Base-by-base conservation (phyloP, 495 filamentous ascomycete genomes). In the Penicillium manginii region DNA sequence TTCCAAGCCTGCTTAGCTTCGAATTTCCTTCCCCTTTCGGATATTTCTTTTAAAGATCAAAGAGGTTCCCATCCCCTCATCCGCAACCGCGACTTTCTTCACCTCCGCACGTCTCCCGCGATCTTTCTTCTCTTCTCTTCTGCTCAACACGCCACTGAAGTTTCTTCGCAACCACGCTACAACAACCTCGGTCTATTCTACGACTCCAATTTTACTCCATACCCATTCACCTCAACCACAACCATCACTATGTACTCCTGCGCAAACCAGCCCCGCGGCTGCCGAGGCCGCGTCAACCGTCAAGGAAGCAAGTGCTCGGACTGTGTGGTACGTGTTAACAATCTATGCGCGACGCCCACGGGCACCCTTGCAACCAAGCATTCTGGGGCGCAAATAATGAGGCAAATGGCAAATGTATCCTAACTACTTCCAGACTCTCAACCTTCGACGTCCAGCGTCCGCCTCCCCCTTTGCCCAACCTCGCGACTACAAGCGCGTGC, bases 241-340 rank as follows among this genome's bases (percentile, higher is more conserved):
- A 37, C 51, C 37, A 53, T 21, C 42, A 54, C 26, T 64, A 80
- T 81, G 78, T 81, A 73, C 68, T 81, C 78, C 12, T 81, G 78
- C 71, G 73, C 75, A 52, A 81, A 81, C 60, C 79, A 81, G 52
- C 77, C 77, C 52, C 78, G 78, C 35, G 78, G 78, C 21, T 81
- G 78, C 65, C 78, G 78, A 59, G 78, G 78, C 57, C 78, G 78
- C 42, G 74, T 70, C 58, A 80, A 79, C 61, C 66, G 67, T 40
- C 54, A 69, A 52, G 77, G 77, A 35, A 71, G 71, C 21, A 79
- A 79, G 61, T 81, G 78, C 67, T 62, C 67, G 15, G 78, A 81
- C 64, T 81, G 78, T 55, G 69, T 74, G 45, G 78, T 81, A 78
- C 58, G 78, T 77, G 29, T 57, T 50, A 23, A n/a, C n/a, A n/a